A percentile compares a stretch with the other conserved stretches of the same genome.
phyloP scores from a whole-genome alignment of 2,329 filamentous ascomycete genomes.

The Nannizziopsis arthrosporioides region DNA sequence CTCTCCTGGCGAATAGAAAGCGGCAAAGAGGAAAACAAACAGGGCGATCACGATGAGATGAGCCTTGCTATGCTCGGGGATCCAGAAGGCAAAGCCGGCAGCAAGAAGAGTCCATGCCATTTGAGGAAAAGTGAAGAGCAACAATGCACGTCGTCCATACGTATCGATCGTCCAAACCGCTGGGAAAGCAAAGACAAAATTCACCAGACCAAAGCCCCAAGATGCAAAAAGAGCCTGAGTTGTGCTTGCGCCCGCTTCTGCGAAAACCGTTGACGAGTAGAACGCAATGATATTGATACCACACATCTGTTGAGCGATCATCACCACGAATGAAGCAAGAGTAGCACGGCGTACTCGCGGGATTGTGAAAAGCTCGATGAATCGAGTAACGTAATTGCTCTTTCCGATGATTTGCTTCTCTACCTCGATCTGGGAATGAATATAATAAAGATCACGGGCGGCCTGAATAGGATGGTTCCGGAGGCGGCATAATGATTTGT shows the following conservation, averaged over 20 bases:
- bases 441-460: constrained; percentile 52
- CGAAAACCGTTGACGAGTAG: constrained; percentile 52
- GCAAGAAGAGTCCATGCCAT: constrained; percentile 57
- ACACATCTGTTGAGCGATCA: constrained; percentile 66
- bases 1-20: constrained; percentile 54
- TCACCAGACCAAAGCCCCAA: constrained; percentile 54
- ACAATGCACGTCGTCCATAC: constrained; percentile 50
- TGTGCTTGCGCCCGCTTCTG: constrained; percentile 44
- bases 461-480: constrained; percentile 50
- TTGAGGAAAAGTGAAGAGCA: constrained; percentile 55
- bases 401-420: constrained; percentile 34
- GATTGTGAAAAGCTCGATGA: constrained; percentile 42
- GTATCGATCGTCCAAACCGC: constrained; percentile 57
- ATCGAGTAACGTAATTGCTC: constrained; percentile 50
- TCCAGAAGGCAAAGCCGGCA: constrained; percentile 49
- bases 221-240: constrained; percentile 51
- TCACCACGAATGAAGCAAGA: constrained; percentile 64
- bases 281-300: constrained; percentile 65
- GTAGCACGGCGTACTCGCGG: constrained; percentile 49
- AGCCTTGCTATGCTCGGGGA: constrained; percentile 32
- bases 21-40: constrained; percentile 54
- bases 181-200: constrained; percentile 55
- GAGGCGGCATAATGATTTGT: constrained; percentile 45
- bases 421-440: constrained; percentile 41
- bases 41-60: constrained; percentile 46